phyloP scores from a whole-genome alignment of 73 alveolate species.

The Paramecium tetraurelia region DNA sequence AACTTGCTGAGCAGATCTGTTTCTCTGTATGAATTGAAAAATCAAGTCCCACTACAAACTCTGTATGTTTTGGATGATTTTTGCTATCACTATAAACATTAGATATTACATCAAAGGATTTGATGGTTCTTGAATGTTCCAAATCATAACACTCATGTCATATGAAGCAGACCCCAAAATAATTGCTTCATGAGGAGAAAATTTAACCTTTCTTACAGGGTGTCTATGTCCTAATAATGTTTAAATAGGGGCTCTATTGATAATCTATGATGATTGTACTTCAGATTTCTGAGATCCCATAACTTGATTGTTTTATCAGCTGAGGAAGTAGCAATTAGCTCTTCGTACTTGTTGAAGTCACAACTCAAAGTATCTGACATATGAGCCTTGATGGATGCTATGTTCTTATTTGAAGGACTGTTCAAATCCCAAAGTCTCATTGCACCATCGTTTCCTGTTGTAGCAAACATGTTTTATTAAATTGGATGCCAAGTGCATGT shows the following conservation, averaged over 20 bases:
- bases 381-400: slow-evolving; percentile 85
- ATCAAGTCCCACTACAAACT: slow-evolving; percentile 95
- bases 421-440: slow-evolving; percentile 91
- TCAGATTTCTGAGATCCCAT: slow-evolving; percentile 73
- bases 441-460: slow-evolving; percentile 87
- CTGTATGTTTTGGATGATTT: slow-evolving; percentile 83
- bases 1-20: slow-evolving; percentile 65
- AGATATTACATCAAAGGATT: slow-evolving; percentile 73
- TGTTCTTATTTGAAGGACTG: slow-evolving; percentile 72
- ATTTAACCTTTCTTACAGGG: slow-evolving; percentile 88
- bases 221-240: slow-evolving; percentile 85
- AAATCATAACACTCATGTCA: slow-evolving; percentile 92
- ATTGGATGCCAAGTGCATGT: slow-evolving; percentile 66
- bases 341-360: slow-evolving; percentile 93
- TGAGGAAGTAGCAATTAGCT: slow-evolving; percentile 86
- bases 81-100: slow-evolving; percentile 8
- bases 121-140: slow-evolving; percentile 82
- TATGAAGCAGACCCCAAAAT: slow-evolving; percentile 89
- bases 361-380: slow-evolving; percentile 81
- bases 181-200: slow-evolving; percentile 89
- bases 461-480: slow-evolving; percentile 65
- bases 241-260: slow-evolving; percentile 69
- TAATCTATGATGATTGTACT: slow-evolving; percentile 63
- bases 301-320: slow-evolving; percentile 84
- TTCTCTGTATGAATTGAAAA: slow-evolving; percentile 77